Conservation (phyloP, 1,284 basidiomycete genomes). For the Malassezia sp. region DNA sequence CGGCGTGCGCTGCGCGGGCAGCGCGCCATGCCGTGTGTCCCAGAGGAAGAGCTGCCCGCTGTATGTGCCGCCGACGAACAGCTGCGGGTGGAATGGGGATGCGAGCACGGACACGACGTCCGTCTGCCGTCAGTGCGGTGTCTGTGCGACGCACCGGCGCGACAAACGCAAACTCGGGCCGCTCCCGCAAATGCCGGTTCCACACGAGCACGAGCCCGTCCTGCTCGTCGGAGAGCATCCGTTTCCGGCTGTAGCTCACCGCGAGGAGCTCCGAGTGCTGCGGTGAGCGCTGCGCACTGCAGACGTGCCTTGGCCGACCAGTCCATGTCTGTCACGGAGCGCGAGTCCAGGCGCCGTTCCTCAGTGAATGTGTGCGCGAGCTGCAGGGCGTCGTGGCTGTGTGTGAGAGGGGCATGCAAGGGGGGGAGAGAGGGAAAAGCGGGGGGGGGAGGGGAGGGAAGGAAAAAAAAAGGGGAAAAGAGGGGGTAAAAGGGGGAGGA, state of each 20-base stretch:
- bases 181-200: constrained; percentile 86
- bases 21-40: constrained; percentile 83
- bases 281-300: neutral
- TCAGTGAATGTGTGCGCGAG: constrained; percentile 26
- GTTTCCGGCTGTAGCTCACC: constrained; percentile 94
- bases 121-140: constrained; percentile 54
- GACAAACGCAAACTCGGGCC: constrained; percentile 95
- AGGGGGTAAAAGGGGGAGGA: too few species aligned
- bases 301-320: constrained; percentile 86
- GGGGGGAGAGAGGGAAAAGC: too few species aligned
- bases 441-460: too few species aligned
- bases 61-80: constrained; percentile 93
- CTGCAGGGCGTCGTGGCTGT: constrained; percentile 18
- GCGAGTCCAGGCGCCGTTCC: constrained; percentile 52
- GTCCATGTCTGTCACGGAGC: constrained; percentile 88
- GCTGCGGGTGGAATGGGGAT: constrained; percentile 92
- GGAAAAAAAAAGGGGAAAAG: too few species aligned
- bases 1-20: constrained; percentile 91
- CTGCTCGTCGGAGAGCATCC: constrained; percentile 57
- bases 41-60: constrained; percentile 94
- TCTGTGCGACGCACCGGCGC: constrained; percentile 59
- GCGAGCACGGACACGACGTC: constrained; percentile 92
- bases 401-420: too few species aligned
- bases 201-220: constrained; percentile 94
- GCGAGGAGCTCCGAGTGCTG: constrained; percentile 90